Evolutionary conservation across 2,329 filamentous ascomycete species (phyloP).

Genomic region (Trichoderma sp.): DNA sequence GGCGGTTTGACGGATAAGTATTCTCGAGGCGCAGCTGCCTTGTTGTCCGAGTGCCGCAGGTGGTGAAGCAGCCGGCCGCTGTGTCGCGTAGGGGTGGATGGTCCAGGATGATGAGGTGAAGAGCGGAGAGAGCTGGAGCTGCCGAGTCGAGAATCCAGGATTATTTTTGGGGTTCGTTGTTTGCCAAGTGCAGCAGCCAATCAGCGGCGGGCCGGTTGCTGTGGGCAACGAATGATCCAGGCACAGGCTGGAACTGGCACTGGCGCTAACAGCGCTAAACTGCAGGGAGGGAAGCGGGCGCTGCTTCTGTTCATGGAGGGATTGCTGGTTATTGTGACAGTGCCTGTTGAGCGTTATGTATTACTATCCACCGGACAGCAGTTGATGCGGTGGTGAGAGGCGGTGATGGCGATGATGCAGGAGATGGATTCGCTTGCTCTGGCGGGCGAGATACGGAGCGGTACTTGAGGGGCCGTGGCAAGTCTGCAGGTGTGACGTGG

Average conservation of each 20-base stretch:
- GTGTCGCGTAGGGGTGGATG: conserved; percentile 24
- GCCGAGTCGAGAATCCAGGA: not conserved
- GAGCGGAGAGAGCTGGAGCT: conserved; percentile 23
- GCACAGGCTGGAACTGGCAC: not conserved
- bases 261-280: conserved; percentile 2
- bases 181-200: conserved; percentile 35
- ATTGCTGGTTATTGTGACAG: too few relatives aligned
- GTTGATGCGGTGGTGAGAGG: not conserved
- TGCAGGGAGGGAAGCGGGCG: conserved; percentile 9
- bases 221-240: conserved; percentile 36
- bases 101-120: conserved; percentile 27
- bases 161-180: conserved; percentile 36
- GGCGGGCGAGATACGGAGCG: not conserved
- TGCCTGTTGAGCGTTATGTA: not conserved
- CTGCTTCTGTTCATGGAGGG: not conserved
- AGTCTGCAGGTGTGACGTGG: not conserved
- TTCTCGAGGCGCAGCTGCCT: conserved; percentile 46
- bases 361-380: not conserved
- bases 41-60: conserved; percentile 43
- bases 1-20: conserved; percentile 38
- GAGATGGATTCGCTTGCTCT: not conserved
- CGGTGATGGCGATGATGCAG: not conserved
- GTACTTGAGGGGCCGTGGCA: conserved; percentile 1
- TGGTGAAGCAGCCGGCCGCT: conserved; percentile 23
- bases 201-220: conserved; percentile 38